Evolutionary conservation across 1,284 basidiomycete genomes (phyloP), one percentile per base, ranked within the genome.

Genomic region (Puccinia novopanici): DNA sequence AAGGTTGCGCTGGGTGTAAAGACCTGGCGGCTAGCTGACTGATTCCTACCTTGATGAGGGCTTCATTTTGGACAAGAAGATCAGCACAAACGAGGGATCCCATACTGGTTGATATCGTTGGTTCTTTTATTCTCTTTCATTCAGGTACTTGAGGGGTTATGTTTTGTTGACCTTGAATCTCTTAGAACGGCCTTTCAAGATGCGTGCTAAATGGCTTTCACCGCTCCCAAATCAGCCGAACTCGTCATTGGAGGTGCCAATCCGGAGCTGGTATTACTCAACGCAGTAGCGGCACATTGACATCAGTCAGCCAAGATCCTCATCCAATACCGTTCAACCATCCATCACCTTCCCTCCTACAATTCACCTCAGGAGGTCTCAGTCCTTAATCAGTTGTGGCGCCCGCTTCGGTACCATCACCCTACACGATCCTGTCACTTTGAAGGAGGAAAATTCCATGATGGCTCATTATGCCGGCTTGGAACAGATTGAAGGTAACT

Each of bases 101-200:
- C n/a, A n/a, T n/a, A n/a, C n/a, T n/a, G n/a, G 87, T 82, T 15
- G 55, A 75, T n/a, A 78, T 80, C 75, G 82, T 82, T 19, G 30
- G 83, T 9, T 19, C 15, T 61, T 6, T 73, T 10, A 34, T 15
- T 48, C 6, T 40, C 34, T 42, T 45, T 59, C 19, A n/a, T 37
- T 27, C 3, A 6, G 30, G 34, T 65, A 24, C 9, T 13, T 45
- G 22, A n/a, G 3, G 2, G 13, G 4, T 3, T n/a, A 34, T 63
- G 22, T 15, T 61, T 22, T 63, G 13, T 75, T 61, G 37, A 50
- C 40, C 61, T 48, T n/a, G 37, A 61, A 37, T 37, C 15, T n/a
- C 12, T 30, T 40, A 74, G n/a, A 30, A 55, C 52, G 17, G 50
- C 19, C 45, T 40, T 65, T 63, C 75, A 76, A 54, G 52, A 67